phyloP scores from a whole-genome alignment of 768 basidiomycete genomes.

The Infundibulicybe gibba region DNA sequence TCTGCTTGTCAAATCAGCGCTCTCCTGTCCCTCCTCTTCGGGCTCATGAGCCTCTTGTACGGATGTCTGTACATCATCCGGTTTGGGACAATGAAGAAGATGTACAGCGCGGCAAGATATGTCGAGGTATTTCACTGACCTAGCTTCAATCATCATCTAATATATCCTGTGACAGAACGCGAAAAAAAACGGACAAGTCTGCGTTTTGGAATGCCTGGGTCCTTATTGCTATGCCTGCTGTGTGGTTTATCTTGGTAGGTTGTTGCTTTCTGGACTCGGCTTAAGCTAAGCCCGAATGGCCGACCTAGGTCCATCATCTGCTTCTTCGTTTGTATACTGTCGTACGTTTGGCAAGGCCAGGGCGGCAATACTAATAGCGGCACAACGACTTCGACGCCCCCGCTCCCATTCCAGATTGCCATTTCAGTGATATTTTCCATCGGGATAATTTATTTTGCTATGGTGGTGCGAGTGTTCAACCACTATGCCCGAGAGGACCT shows the following conservation, averaged over 20 bases:
- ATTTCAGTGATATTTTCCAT: slow-evolving; percentile 52
- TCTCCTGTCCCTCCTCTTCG: slow-evolving; percentile 60
- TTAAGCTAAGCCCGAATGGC: neutral
- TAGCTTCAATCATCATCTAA: no score
- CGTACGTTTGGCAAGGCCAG: slow-evolving; percentile 59
- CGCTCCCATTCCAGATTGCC: slow-evolving; percentile 31
- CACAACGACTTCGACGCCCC: no score
- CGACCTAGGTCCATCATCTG: slow-evolving; percentile 57
- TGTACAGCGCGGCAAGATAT: slow-evolving; percentile 70
- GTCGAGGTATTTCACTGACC: slow-evolving; percentile 44
- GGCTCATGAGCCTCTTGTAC: slow-evolving; percentile 67
- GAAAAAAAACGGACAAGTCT: slow-evolving; percentile 3
- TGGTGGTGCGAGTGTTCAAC: slow-evolving; percentile 62
- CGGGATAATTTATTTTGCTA: slow-evolving; percentile 56
- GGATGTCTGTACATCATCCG: slow-evolving; percentile 74
- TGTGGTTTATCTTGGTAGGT: slow-evolving; percentile 63
- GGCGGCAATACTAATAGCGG: no score
- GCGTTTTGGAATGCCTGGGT: slow-evolving; percentile 36
- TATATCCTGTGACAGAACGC: no score
- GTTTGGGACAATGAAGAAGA: slow-evolving; percentile 69
- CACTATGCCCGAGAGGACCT: slow-evolving; percentile 37
- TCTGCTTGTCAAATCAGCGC: slow-evolving; percentile 61
- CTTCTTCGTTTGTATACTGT: slow-evolving; percentile 59
- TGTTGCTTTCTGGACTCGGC: neutral
- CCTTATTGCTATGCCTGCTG: slow-evolving; percentile 43